These are phyloP conservation scores for Monosporascus sp. DNA, from an alignment of 2,329 filamentous ascomycete genomes.

Conservation along the genomic window DNA sequence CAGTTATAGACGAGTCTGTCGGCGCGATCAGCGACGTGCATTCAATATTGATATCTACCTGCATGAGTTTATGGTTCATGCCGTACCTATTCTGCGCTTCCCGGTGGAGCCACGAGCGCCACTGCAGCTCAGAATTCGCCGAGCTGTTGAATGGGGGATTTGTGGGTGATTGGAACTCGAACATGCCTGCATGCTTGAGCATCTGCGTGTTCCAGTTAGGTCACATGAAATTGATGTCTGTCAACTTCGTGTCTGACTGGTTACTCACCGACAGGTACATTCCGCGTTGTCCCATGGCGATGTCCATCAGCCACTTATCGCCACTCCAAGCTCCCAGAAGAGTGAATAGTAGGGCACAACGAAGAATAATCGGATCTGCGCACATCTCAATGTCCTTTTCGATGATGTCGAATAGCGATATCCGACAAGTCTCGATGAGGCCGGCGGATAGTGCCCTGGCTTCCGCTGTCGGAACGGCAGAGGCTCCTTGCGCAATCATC, in stretches of 20 bases:
- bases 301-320: slow-evolving; percentile 74
- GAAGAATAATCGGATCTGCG: slow-evolving; percentile 58
- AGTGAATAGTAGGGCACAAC: slow-evolving; percentile 63
- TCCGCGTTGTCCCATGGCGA: slow-evolving; percentile 66
- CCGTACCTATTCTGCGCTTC: slow-evolving; percentile 59
- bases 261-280: slow-evolving; percentile 61
- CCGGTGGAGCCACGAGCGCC: slow-evolving; percentile 60
- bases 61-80: slow-evolving; percentile 10
- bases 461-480: slow-evolving; percentile 59
- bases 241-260: not conserved
- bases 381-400: slow-evolving; percentile 67
- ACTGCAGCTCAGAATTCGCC: slow-evolving; percentile 44
- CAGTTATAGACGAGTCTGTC: slow-evolving; percentile 66
- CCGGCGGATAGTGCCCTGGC: slow-evolving; percentile 61
- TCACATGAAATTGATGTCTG: not conserved
- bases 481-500: slow-evolving; percentile 68
- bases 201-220: slow-evolving; percentile 38
- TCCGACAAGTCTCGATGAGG: slow-evolving; percentile 65
- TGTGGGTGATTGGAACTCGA: slow-evolving; percentile 47
- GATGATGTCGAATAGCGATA: slow-evolving; percentile 66
- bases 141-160: slow-evolving; percentile 39
- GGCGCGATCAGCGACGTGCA: slow-evolving; percentile 12
- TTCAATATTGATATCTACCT: slow-evolving; percentile 4
- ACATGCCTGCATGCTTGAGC: slow-evolving; percentile 63
- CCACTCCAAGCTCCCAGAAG: slow-evolving; percentile 67